Percentiles rank a stretch among this genome's conserved stretches.
Conservation (phyloP, 2,329 filamentous ascomycete species). For the Gyromitra esculenta region DNA sequence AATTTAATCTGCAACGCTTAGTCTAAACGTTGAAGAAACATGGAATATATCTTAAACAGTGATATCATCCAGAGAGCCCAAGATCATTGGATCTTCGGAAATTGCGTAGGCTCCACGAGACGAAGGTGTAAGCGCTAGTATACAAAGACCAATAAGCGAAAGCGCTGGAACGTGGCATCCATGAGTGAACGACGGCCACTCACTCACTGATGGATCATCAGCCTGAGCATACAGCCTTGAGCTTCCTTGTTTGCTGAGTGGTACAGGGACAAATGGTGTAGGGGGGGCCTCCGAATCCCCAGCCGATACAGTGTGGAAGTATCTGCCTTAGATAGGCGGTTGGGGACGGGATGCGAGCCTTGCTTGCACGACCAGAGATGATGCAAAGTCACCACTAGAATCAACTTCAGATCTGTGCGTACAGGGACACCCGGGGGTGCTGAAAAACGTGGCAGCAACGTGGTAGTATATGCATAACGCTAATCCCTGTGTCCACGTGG, state of each 20-base stretch:
- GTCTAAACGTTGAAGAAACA: neutral
- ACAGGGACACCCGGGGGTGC: neutral
- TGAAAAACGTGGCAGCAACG: constrained; percentile 44
- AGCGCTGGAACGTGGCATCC: constrained; percentile 3
- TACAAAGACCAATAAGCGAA: neutral
- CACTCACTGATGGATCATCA: neutral
- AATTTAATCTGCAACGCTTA: neutral
- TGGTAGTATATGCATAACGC: constrained; percentile 30
- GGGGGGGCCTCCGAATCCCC: neutral
- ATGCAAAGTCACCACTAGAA: neutral
- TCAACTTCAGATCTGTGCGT: constrained; percentile 13
- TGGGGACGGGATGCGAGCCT: neutral
- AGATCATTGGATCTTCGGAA: neutral
- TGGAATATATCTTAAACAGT: neutral
- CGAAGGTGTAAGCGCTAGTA: neutral
- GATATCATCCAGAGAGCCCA: neutral
- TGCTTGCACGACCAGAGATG: neutral
- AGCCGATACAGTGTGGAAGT: too few relatives aligned
- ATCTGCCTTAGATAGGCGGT: too few relatives aligned
- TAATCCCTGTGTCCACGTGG: constrained; percentile 27
- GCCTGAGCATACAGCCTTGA: constrained; percentile 1
- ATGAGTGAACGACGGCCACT: neutral
- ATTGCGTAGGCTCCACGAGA: neutral
- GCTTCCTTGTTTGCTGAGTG: neutral
- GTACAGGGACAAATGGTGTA: neutral